Base-by-base conservation (phyloP, 2,329 filamentous ascomycete species). In the Colletotrichum echinochloae region DNA sequence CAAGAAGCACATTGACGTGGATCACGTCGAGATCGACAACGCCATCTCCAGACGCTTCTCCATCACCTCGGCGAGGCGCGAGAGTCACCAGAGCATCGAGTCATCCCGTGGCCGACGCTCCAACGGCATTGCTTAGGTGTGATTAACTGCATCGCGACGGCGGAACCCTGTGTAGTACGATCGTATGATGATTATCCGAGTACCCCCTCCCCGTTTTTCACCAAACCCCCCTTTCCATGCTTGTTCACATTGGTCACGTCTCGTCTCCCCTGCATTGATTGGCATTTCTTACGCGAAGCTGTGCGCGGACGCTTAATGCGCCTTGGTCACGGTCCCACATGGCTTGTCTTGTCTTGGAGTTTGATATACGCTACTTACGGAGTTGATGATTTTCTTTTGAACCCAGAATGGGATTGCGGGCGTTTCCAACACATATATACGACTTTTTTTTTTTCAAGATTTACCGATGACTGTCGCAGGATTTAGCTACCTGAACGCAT, bases 1-100 rank as follows among this genome's bases (percentile, higher is more conserved):
- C 26, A 65, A 62, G 57, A 69, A 69, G 26, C 56, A 63, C 48
- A 66, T 72, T 73, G 76, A 79, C n/a, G 73, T 63, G 2, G 70
- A 74, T 7, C 70, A 74, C 20, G 77, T 65, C 14, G 72, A 69
- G 55, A 63, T 71, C 23, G 68, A 61, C 44, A 71, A 71, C 46
- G 68, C 64, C 2, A 39, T 71, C 16, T 46, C 68, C 6, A 51
- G 44, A 18, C 68, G 65, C 30, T 39, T 68, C 23, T 67, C 68
- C 12, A 55, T 62, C 16, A 71, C 35, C 14, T 67, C 68, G 30
- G 30, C 48, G 64, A 62, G 67, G n/a, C 56, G 64, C 6, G 55
- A 61, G 41, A 46, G 39, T 30, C 57, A 60, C 30, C 57, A 60
- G 28, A 62, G 60, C 60, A 62, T 62, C 12, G 67, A 70, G n/a